Evolutionary conservation across 768 basidiomycete species (phyloP), one percentile per base, ranked within the genome.

Genomic region (Trametes coccinea): DNA sequence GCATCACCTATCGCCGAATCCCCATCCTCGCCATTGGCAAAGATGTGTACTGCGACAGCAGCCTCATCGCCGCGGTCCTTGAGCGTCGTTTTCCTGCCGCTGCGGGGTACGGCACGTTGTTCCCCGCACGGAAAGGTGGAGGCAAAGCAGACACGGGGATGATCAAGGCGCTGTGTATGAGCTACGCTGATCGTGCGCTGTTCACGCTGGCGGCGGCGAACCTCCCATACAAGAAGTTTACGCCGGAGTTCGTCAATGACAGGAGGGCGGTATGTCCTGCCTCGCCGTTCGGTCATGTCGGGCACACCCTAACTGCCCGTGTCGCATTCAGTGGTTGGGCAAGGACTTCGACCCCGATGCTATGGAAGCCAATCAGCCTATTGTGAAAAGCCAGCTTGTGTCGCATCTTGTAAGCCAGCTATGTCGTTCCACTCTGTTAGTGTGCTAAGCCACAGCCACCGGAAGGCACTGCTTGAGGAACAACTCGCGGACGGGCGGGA

Each of bases 21-120:
- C 84, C 85, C 9, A 74, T 87, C 27, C 76, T 85, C 7, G 82
- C 84, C 8, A 82, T 87, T 46, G 85, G 84, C 13, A 82, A 81
- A 65, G 84, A 86, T 66, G 74, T 86, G 2, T 86, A 84, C 70
- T 84, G 82, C 67, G 84, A 86, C 70, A 84, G 82, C 54, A 80
- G 78, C 56, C 73, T 86, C 64, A 84, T 86, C 52, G 77, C 76
- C 11, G 69, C 77, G 22, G 77, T 74, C 2, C 77, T 87, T 16
- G 85, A 87, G 64, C 78, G 80, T 48, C 80, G 80, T 13, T 85
- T 84, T 67, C 82, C 83, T 27, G n/a, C 77, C 33, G 72, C 77
- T n/a, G 67, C 73, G 37, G 81, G 80, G 10, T 47, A 80, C 70
- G 33, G 74, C 7, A 80, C 81, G 27, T 69, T 84, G 6, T 84